Conservation (phyloP, 148 eudicot species). For the Suaeda aralocaspica region DNA sequence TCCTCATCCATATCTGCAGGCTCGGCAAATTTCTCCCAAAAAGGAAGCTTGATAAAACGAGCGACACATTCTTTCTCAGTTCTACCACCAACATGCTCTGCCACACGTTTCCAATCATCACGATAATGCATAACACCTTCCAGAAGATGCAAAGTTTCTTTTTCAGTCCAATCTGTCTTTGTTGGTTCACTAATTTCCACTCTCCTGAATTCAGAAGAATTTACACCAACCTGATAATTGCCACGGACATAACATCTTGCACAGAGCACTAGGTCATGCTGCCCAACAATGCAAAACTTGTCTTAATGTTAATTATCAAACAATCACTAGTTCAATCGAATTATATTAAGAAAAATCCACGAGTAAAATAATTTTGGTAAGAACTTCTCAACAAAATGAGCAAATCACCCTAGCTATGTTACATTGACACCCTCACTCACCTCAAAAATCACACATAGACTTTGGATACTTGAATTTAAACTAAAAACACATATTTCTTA, state of each 20-base stretch:
- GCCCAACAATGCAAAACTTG: slow-evolving; percentile 25
- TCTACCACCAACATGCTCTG: slow-evolving; percentile 79
- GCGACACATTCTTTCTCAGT: slow-evolving; percentile 78
- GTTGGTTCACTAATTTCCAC: slow-evolving; percentile 81
- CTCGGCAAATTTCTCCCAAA: slow-evolving; percentile 78
- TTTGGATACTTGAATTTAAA: no score
- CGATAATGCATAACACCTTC: slow-evolving; percentile 89
- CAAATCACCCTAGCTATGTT: no score
- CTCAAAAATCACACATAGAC: no score
- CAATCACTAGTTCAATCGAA: no score
- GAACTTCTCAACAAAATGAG: neutral
- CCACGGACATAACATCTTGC: slow-evolving; percentile 91
- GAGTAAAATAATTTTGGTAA: neutral
- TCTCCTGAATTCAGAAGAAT: slow-evolving; percentile 65
- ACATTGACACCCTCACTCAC: no score
- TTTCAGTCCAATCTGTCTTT: slow-evolving; percentile 82
- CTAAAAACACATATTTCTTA: no score
- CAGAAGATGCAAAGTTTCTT: slow-evolving; percentile 79
- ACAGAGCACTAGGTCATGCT: slow-evolving; percentile 82
- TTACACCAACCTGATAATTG: slow-evolving; percentile 53
- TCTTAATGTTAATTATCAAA: no score
- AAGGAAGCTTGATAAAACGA: slow-evolving; percentile 89
- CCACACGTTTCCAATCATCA: slow-evolving; percentile 90
- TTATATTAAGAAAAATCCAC: neutral
- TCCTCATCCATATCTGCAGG: slow-evolving; percentile 46